phyloP scores from a whole-genome alignment of 768 basidiomycete species.

The Tylopilus felleus region DNA sequence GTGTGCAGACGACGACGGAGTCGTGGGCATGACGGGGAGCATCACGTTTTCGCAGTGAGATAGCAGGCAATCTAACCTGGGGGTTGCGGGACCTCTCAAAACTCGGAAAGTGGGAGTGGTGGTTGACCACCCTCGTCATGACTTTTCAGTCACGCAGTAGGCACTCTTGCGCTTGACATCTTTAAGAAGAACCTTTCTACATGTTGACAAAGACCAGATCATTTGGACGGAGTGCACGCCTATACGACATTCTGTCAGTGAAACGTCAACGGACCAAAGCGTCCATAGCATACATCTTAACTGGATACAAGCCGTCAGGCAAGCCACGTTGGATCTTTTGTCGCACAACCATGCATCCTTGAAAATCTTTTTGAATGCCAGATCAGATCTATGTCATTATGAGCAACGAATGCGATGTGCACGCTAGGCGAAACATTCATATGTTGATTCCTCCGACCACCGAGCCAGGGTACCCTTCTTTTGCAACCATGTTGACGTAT shows the following conservation, averaged over 20 bases:
- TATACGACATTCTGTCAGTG: constrained; percentile 12
- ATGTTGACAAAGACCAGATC: neutral
- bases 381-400: constrained; percentile 61
- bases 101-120: too few relatives aligned
- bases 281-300: constrained; percentile 67
- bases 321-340: constrained; percentile 84
- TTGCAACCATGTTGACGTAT: too few relatives aligned
- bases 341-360: constrained; percentile 60
- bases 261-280: neutral
- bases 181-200: neutral
- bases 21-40: constrained; percentile 66
- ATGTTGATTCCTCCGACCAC: too few relatives aligned
- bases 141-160: too few relatives aligned
- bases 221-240: constrained; percentile 26
- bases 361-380: constrained; percentile 78
- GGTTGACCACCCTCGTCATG: too few relatives aligned
- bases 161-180: too few relatives aligned
- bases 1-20: constrained; percentile 55
- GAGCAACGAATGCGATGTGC: constrained; percentile 8
- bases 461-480: too few relatives aligned
- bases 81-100: too few relatives aligned
- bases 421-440: too few relatives aligned
- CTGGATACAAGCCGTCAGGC: constrained; percentile 73
- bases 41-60: constrained; percentile 32
- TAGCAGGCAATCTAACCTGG: too few relatives aligned